Evolutionary conservation across 352 stramenopile species (phyloP).

Genomic region (Globisporangium nodosum): DNA sequence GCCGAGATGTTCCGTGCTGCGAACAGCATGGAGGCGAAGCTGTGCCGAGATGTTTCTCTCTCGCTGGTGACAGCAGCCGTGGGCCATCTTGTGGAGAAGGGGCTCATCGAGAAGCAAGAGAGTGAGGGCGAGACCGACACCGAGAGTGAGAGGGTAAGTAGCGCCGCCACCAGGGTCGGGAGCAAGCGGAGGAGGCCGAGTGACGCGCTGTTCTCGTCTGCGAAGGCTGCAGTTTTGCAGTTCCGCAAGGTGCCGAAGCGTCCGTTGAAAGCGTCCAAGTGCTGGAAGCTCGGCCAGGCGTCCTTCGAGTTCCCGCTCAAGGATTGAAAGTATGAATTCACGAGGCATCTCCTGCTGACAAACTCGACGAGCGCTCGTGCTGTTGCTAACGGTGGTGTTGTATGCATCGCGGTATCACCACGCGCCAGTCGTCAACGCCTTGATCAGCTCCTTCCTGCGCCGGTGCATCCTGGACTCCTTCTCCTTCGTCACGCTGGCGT

Average conservation of each 20-base stretch:
- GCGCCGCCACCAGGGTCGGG: neutral
- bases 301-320: constrained; percentile 26
- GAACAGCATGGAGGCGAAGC: constrained; percentile 13
- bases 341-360: too few species aligned
- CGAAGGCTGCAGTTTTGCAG: constrained; percentile 3
- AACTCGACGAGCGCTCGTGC: neutral
- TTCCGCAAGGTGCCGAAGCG: constrained; percentile 68
- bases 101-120: constrained; percentile 44
- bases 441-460: constrained; percentile 41
- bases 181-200: constrained; percentile 22
- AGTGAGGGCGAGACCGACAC: constrained; percentile 8
- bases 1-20: constrained; percentile 54
- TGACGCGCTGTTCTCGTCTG: neutral
- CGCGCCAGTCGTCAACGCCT: constrained; percentile 22
- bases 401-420: constrained; percentile 12
- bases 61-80: constrained; percentile 53
- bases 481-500: constrained; percentile 12
- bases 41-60: constrained; percentile 24
- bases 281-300: constrained; percentile 47
- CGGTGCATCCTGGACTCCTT: constrained; percentile 32
- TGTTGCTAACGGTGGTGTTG: neutral
- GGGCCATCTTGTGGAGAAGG: constrained; percentile 39
- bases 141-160: constrained; percentile 3
- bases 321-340: constrained; percentile 15
- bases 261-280: constrained; percentile 69